These are phyloP conservation scores for Aspergillus quadrilineatus DNA, from an alignment of 2,329 filamentous ascomycete genomes.

Conservation along the genomic window DNA sequence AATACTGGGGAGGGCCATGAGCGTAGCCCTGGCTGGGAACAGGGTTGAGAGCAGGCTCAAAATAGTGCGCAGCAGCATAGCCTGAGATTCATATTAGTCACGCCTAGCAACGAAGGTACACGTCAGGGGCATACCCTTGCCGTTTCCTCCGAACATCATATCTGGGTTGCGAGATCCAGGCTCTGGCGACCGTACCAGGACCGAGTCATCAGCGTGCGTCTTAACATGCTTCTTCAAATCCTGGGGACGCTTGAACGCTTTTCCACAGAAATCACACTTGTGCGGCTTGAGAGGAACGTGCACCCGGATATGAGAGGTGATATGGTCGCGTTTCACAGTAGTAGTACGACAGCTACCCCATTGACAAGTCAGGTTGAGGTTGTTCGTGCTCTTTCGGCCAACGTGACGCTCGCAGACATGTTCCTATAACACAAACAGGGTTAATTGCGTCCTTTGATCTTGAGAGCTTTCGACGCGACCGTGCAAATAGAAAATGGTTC, in stretches of 20 bases:
- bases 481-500: not conserved
- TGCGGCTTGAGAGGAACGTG: conserved; percentile 99
- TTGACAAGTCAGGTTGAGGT: conserved; percentile 93
- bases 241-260: conserved; percentile 98
- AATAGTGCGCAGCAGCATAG: conserved; percentile 55
- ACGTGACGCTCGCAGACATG: conserved; percentile 98
- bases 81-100: conserved; percentile 21
- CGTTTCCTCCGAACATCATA: conserved; percentile 39
- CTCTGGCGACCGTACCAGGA: conserved; percentile 65
- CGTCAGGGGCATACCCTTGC: conserved; percentile 32
- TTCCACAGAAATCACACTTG: conserved; percentile 98
- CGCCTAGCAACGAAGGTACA: not conserved
- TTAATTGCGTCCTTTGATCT: not conserved
- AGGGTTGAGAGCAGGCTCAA: conserved; percentile 51
- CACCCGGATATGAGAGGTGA: conserved; percentile 97
- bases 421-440: conserved; percentile 58
- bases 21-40: conserved; percentile 43
- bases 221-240: conserved; percentile 99
- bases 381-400: conserved; percentile 98
- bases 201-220: conserved; percentile 95
- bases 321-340: conserved; percentile 97
- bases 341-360: conserved; percentile 96
- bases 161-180: conserved; percentile 51
- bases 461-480: not conserved
- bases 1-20: conserved; percentile 51